Conservation (phyloP, 176 grass and related monocot species). For the Avena insularis region DNA sequence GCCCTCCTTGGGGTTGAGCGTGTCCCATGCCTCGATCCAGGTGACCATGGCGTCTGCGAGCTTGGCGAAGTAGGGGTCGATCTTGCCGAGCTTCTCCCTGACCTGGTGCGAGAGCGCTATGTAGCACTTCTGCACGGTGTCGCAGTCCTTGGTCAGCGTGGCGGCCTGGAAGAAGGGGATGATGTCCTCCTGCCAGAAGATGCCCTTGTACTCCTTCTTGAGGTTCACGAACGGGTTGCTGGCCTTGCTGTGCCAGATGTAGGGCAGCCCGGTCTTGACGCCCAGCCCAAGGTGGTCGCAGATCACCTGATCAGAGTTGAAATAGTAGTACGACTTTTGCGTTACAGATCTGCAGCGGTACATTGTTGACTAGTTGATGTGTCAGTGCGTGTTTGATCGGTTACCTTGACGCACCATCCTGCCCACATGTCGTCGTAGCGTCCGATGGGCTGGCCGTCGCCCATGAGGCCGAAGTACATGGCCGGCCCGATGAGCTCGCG, state of each 20-base stretch:
- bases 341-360: no score
- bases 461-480: conserved; percentile 84
- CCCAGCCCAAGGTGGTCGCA: conserved; percentile 61
- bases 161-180: conserved; percentile 69
- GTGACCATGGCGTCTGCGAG: conserved; percentile 90
- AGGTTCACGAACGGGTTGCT: conserved; percentile 74
- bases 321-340: not conserved
- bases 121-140: conserved; percentile 71
- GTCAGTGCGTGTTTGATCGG: no score
- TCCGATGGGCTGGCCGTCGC: conserved; percentile 73
- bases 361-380: not conserved
- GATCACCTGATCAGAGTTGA: conserved; percentile 38
- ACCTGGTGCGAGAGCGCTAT: conserved; percentile 60
- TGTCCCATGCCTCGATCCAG: conserved; percentile 84
- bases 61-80: conserved; percentile 75
- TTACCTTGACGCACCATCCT: conserved; percentile 72
- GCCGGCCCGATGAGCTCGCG: conserved; percentile 71
- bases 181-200: conserved; percentile 76
- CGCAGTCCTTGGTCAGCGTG: conserved; percentile 55
- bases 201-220: conserved; percentile 73
- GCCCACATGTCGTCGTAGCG: conserved; percentile 85
- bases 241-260: conserved; percentile 75
- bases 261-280: conserved; percentile 68
- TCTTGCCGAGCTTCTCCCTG: conserved; percentile 64
- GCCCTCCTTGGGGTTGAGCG: conserved; percentile 33